These are phyloP conservation scores for Mycena citricolor DNA, from an alignment of 1,284 basidiomycete genomes.

Conservation along the genomic window DNA sequence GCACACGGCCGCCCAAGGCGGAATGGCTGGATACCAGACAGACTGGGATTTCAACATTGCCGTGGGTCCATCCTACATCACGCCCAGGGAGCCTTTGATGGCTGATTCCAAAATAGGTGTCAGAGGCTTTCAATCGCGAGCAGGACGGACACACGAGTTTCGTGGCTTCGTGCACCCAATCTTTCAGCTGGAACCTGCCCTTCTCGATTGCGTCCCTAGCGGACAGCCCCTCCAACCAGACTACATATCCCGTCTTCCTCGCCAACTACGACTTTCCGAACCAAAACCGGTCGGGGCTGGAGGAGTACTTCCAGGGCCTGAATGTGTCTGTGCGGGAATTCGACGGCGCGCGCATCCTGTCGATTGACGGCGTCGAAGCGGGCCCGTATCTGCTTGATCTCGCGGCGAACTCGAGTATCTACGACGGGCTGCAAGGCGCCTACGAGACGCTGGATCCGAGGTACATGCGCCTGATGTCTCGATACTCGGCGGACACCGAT, in stretches of 20 bases:
- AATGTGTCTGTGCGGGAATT: slow-evolving; percentile 11
- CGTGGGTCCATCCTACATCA: not conserved
- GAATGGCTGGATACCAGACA: slow-evolving; percentile 3
- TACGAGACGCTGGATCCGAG: slow-evolving; percentile 4
- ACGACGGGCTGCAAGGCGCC: slow-evolving; percentile 5
- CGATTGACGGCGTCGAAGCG: slow-evolving; percentile 11
- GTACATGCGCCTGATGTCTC: slow-evolving; percentile 7
- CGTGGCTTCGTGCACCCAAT: slow-evolving; percentile 13
- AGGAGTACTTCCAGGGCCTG: slow-evolving; percentile 10
- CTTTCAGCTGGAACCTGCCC: slow-evolving; percentile 22
- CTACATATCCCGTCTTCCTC: slow-evolving; percentile 11
- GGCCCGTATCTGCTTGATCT: slow-evolving; percentile 2
- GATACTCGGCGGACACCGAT: slow-evolving; percentile 9
- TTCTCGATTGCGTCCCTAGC: slow-evolving; percentile 22
- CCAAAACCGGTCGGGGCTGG: slow-evolving; percentile 13
- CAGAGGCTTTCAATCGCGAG: slow-evolving; percentile 21
- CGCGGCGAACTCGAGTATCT: slow-evolving; percentile 7
- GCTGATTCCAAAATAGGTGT: slow-evolving; percentile 8
- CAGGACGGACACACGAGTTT: slow-evolving; percentile 21
- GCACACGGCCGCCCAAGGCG: not conserved
- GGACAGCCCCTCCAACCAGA: slow-evolving; percentile 6
- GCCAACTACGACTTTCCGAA: slow-evolving; percentile 17
- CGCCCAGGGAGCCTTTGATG: not conserved
- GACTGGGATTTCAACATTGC: slow-evolving; percentile 21
- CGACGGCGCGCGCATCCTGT: slow-evolving; percentile 10